Base-by-base conservation (phyloP, 2,329 filamentous ascomycete species). In the Fusarium tricinctum region DNA sequence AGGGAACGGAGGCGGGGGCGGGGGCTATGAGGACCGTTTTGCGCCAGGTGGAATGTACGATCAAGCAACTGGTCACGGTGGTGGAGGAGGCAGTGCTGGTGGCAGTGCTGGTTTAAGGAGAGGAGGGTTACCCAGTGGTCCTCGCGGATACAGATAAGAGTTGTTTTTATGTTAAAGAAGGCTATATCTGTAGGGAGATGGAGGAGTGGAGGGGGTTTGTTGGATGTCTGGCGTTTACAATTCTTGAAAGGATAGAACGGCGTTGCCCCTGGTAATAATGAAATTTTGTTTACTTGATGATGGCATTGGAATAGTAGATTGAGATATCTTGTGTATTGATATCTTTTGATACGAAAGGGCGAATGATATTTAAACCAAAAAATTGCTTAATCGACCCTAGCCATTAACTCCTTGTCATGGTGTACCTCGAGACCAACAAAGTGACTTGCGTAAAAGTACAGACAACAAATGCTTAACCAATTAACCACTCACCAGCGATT, bases 71-170 rank as follows among this genome's bases (percentile, higher is more conserved):
- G 74, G 78, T 12, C 78, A n/a, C 9, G 35, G 35, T 9, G 14
- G 32, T 23, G 32, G 46, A 13, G 45, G 45, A 14, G 45, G 78
- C 14, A 74, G 78, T 17, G 78, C 79, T 14, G 78, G 77, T n/a
- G 75, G 78, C 20, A 46, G 45, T 32, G 62, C 40, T 40, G 66
- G 66, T 3, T 30, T 70, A 52, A 76, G 78, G 64, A 74, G 79
- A 48, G 81, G 76, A 58, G 84, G 84, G 15, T 69, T 85, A 52
- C 83, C 84, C 3, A 81, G 78, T 58, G 82, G 82, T n/a, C 83
- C 84, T 8, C 76, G 82, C 66, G 78, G 76, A 20, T 79, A 80
- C 44, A 74, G 77, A 71, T 80, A 69, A 77, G 33, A 7, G 17
- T 17, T 12, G 22, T 44, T 17, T 17, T 9, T 28, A 10, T 8